Base-by-base conservation (phyloP, 768 basidiomycete species). In the Agaricus subrufescens region DNA sequence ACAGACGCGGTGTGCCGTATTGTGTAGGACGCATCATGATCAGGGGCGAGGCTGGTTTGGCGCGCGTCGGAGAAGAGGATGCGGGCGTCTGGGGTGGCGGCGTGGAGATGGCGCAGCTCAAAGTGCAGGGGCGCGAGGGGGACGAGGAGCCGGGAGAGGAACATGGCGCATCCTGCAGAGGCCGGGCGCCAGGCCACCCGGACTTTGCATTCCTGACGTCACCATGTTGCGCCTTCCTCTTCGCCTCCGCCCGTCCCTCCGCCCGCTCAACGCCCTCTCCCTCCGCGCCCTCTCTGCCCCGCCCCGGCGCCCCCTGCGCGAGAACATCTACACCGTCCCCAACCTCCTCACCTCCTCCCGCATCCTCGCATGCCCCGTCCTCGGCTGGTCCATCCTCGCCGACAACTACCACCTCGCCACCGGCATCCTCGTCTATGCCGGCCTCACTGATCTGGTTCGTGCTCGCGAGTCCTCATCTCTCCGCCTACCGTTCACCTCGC, bases 301-400 rank as follows among this genome's bases (percentile, higher is more conserved):
- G 34, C 11, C 3, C 8, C 3, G 4, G 2, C 8, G 34, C 34
- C 34, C 34, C 34, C 61, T 79, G 9, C 79, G 81, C 61, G 94
- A 96, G 69, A 92, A 96, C 66, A 92, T 94, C 57, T 98, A 97
- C 73, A 99, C 97, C 1, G 62, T 96, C 34, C 97, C 97, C 0
- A 99, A 99, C 66, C 65, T 91, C 5, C 75, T 99, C 42, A 98
- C 97, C 1, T 64, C 86, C 25, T 94, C 93, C 1, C 82, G 97
- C 45, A 95, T 99, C 62, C 62, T 84, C 14, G 84, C 96, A 0
- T 97, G 94, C 66, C 97, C 97, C 9, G 75, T 89, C 11, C 81
- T 99, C n/a, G 96, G 91, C 4, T 97, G 89, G 83, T 84, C 87
- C 29, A 89, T 98, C 54, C 64, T 98, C 38, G 73, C 93, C 38